Evolutionary conservation across 176 grass and related monocot genomes (phyloP), one percentile per base, ranked within the genome.

Genomic region (Avena sativa): DNA sequence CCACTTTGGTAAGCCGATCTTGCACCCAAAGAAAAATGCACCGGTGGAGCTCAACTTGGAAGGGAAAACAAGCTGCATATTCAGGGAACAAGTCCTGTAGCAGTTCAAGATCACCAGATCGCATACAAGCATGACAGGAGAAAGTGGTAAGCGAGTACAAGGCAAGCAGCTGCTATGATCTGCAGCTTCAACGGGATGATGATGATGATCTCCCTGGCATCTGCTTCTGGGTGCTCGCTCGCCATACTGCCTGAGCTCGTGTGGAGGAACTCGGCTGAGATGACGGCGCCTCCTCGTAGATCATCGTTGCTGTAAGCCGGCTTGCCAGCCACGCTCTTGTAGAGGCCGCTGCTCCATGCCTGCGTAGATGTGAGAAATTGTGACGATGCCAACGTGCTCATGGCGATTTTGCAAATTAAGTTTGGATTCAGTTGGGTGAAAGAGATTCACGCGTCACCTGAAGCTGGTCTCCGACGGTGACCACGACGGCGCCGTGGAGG

Each of bases 371-470:
- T 12, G 80, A 73, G 8, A 44, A 43, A 71, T 62, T 23, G 26
- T 28, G 25, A 43, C 14, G 15, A 74, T 59, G 65, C 6, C 20
- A 59, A 40, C 21, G 20, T 70, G 23, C 25, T 68, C 51, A 51
- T 43, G 49, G 12, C 8, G n/a, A 5, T 30, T 57, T 64, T 8
- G 47, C 34, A 69, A 73, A n/a, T n/a, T n/a, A n/a, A n/a, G n/a
- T n/a, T n/a, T n/a, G n/a, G n/a, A n/a, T n/a, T n/a, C n/a, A n/a
- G n/a, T n/a, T n/a, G n/a, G n/a, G n/a, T n/a, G n/a, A n/a, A n/a
- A n/a, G n/a, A n/a, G n/a, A n/a, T n/a, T n/a, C n/a, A n/a, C n/a
- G 64, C 64, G 23, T 85, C 65, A 97, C 94, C 91, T 94, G 82
- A 8, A 90, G 58, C 66, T 89, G 90, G 81, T 97, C 88, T 4